Base-by-base conservation (phyloP, 371 early-diverging fungal genomes). In the Mucor piriformis region DNA sequence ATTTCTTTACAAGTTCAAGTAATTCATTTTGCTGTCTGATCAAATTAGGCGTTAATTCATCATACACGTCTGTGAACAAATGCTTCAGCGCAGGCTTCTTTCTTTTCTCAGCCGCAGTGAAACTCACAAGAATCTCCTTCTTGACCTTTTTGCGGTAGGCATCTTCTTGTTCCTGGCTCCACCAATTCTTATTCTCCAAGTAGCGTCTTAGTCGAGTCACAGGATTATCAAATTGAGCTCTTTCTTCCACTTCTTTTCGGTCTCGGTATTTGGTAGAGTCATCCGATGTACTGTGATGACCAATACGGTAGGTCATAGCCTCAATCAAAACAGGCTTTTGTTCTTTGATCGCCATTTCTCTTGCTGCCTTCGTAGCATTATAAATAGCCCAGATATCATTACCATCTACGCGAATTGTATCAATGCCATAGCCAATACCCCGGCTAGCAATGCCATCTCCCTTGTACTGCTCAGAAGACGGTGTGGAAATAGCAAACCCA, bases 401-500 rank as follows among this genome's bases (percentile, higher is more conserved):
- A 50, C 99, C 99, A 64, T 98, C 99, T 10, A 98, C 95, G 21
- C 98, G 90, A 57, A 98, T 88, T 0, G 97, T 94, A 77, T 93
- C 91, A 64, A 98, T 95, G n/a, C 98, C 99, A 66, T 98, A 98
- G 4, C 98, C 98, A 52, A 91, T 84, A 37, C 97, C 96, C 56
- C 96, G 88, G 50, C 84, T 81, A 64, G 89, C 95, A 72, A 98
- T 96, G 40, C 98, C 98, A 64, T 98, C 98, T 20, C 98, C 98
- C 58, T 90, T 86, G 74, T 96, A 98, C 80, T 98, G 98, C 59
- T 98, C 97, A 38, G 82, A 73, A 10, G 92, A 82, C 11, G 97
- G 98, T 0, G 99, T 98, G 0, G 98, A 98, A 46, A 98, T 98
- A 27, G 99, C 98, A 73, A 90, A 98, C 6, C 98, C 98, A 76